These are phyloP conservation scores for Earliella scabrosa DNA, from an alignment of 1,284 basidiomycete genomes.

Conservation along the genomic window DNA sequence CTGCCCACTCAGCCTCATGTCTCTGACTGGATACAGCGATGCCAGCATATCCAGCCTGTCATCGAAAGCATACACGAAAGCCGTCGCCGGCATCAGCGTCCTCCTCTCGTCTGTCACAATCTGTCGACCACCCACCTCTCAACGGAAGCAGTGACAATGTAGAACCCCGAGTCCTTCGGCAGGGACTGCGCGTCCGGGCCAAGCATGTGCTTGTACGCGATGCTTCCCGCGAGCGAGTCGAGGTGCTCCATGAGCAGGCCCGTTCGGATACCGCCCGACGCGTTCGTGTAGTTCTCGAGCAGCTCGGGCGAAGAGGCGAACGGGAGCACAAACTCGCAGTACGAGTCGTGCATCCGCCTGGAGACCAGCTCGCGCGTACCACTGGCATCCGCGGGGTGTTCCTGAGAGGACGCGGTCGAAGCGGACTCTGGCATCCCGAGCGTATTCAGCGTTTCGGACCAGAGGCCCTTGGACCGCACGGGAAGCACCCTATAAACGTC, in stretches of 20 bases:
- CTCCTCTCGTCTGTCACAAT: no score
- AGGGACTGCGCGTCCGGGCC: conserved; percentile 57
- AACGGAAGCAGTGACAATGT: conserved; percentile 83
- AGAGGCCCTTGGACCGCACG: conserved; percentile 40
- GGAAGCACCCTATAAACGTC: conserved; percentile 17
- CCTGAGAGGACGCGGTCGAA: not conserved
- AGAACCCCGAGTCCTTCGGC: conserved; percentile 68
- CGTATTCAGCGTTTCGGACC: conserved; percentile 57
- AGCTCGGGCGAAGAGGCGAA: conserved; percentile 61
- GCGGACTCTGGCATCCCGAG: conserved; percentile 37
- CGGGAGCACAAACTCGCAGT: conserved; percentile 65
- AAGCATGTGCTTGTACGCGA: conserved; percentile 82
- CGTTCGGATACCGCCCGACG: conserved; percentile 67
- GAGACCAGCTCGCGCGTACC: conserved; percentile 39
- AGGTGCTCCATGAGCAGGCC: conserved; percentile 80
- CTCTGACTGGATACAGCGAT: conserved; percentile 59
- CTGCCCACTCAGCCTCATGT: conserved; percentile 78
- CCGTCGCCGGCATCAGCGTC: no score
- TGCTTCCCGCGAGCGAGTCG: conserved; percentile 82
- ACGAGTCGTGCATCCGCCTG: conserved; percentile 71
- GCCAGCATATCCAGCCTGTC: conserved; percentile 67
- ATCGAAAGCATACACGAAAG: no score
- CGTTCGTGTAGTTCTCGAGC: conserved; percentile 72
- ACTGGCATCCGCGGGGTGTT: conserved; percentile 17
- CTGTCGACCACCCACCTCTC: conserved; percentile 59